Conservation (phyloP, 83 land plant genomes). For the Picea abies region DNA sequence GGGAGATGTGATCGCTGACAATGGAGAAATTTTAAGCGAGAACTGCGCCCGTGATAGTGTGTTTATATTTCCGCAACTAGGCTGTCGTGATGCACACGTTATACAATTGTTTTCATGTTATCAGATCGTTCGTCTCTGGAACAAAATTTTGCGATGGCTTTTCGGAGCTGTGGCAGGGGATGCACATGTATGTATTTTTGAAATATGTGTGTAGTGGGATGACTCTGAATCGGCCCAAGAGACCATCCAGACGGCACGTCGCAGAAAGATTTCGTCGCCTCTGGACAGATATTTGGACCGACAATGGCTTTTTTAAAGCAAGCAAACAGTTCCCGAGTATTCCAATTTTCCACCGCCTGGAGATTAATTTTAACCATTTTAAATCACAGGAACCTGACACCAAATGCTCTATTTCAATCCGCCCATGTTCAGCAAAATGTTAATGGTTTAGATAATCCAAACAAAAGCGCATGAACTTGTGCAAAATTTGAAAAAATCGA, state of each 20-base stretch:
- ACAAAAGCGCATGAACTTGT: not conserved
- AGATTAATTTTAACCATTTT: not conserved
- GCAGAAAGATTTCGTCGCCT: not conserved
- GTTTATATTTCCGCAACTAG: no score
- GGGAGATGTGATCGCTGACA: no score
- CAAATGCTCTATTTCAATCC: not conserved
- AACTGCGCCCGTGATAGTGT: no score
- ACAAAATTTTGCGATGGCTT: not conserved
- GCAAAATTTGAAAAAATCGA: not conserved
- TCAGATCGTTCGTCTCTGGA: no score
- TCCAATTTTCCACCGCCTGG: slow-evolving; percentile 8
- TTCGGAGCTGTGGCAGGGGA: slow-evolving; percentile 7
- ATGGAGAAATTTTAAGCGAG: no score
- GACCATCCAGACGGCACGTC: not conserved
- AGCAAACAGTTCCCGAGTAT: not conserved
- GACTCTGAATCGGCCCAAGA: not conserved
- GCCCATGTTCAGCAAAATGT: not conserved
- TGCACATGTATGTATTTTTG: slow-evolving; percentile 5
- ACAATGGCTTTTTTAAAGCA: not conserved
- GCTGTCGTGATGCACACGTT: no score
- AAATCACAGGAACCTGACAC: not conserved
- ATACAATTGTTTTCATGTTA: no score
- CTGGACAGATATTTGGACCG: not conserved
- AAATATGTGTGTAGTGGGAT: no score
- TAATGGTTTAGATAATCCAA: not conserved